A percentile compares a stretch with the other conserved stretches of the same genome.
These are phyloP conservation scores for Zychaea mexicana DNA, from an alignment of 371 early-diverging fungal genomes.

Conservation along the genomic window DNA sequence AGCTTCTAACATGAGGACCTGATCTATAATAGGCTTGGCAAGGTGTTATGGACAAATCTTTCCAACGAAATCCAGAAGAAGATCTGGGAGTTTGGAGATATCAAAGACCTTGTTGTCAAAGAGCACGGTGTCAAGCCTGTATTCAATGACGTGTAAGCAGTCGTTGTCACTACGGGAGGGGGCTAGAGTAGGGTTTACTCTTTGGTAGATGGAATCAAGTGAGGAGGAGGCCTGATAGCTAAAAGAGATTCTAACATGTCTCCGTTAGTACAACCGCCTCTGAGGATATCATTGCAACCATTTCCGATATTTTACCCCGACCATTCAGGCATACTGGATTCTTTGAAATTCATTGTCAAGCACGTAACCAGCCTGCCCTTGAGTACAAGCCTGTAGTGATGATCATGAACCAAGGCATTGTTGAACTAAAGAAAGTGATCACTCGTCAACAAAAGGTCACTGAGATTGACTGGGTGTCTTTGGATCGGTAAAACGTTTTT, in stretches of 20 bases:
- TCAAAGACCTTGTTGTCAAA: slow-evolving; percentile 41
- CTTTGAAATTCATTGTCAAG: slow-evolving; percentile 46
- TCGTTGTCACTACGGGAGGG: too few relatives aligned
- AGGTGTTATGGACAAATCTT: slow-evolving; percentile 40
- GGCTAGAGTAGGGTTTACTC: too few relatives aligned
- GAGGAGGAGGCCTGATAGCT: too few relatives aligned
- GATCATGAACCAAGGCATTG: slow-evolving; percentile 34
- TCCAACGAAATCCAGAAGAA: slow-evolving; percentile 14
- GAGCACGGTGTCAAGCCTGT: slow-evolving; percentile 32
- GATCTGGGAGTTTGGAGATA: slow-evolving; percentile 43
- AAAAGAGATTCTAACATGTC: too few relatives aligned
- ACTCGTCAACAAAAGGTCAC: slow-evolving; percentile 21
- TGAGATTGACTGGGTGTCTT: slow-evolving; percentile 41
- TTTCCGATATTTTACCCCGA: slow-evolving; percentile 30
- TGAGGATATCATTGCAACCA: slow-evolving; percentile 22
- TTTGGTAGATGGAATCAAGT: too few relatives aligned
- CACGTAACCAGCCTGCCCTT: slow-evolving; percentile 33
- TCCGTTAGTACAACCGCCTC: slow-evolving; percentile 31
- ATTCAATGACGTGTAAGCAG: slow-evolving; percentile 45
- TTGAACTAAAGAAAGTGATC: slow-evolving; percentile 40
- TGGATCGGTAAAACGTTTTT: slow-evolving; percentile 37
- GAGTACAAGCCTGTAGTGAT: slow-evolving; percentile 30
- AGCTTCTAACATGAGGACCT: too few relatives aligned
- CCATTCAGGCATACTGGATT: slow-evolving; percentile 19
- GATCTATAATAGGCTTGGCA: slow-evolving; percentile 40